Percentiles rank a stretch among this genome's conserved stretches.
Evolutionary conservation across 177 flowering plant genomes (phyloP).

Genomic region (Tripterygium wilfordii): DNA sequence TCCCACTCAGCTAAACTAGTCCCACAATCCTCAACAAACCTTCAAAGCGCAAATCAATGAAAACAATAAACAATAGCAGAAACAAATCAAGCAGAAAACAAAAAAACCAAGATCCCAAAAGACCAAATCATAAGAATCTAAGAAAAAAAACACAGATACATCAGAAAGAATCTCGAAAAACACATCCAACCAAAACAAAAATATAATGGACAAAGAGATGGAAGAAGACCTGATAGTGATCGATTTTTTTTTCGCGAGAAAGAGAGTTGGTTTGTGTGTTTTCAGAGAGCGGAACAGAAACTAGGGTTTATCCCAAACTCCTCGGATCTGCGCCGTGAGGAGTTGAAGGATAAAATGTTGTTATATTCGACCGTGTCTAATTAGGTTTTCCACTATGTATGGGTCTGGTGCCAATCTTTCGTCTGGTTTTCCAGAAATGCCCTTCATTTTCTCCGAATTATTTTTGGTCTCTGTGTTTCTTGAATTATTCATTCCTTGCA

Average conservation of each 20-base stretch:
- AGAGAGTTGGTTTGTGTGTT: background rate
- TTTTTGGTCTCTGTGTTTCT: too few relatives aligned
- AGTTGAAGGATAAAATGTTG: background rate
- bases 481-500: too few relatives aligned
- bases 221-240: slow-evolving; percentile 5
- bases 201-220: slow-evolving; percentile 1
- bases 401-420: too few relatives aligned
- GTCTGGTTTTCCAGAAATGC: too few relatives aligned
- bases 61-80: too few relatives aligned
- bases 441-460: too few relatives aligned
- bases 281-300: background rate
- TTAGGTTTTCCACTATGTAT: too few relatives aligned
- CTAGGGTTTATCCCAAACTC: slow-evolving; percentile 5
- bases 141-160: background rate
- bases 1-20: too few relatives aligned
- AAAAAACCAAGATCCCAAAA: background rate
- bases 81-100: background rate
- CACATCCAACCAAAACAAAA: background rate
- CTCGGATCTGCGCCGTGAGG: slow-evolving; percentile 9
- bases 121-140: background rate
- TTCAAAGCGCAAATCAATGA: too few relatives aligned
- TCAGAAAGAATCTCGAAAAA: background rate
- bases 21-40: too few relatives aligned
- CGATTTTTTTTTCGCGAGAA: background rate
- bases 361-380: too few relatives aligned